Conservation (phyloP, 2,329 filamentous ascomycete genomes). For the Diaporthe sp. region DNA sequence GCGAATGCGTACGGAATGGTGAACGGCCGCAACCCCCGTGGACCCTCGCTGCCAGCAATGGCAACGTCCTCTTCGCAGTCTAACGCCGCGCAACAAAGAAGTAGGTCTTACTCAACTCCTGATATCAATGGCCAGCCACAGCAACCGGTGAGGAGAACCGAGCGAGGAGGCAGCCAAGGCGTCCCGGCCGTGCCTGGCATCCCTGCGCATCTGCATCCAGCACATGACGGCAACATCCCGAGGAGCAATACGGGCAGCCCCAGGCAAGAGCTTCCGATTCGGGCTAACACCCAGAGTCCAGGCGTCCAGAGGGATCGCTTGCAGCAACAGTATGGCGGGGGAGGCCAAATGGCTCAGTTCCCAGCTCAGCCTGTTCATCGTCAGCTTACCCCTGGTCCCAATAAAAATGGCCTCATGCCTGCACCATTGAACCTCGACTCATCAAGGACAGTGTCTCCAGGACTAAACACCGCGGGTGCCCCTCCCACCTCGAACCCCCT, state of each 20-base stretch:
- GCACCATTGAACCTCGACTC: slow-evolving; percentile 52
- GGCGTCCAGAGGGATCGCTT: slow-evolving; percentile 74
- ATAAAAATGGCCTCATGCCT: slow-evolving; percentile 49
- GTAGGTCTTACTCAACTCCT: slow-evolving; percentile 93
- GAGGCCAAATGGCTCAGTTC: slow-evolving; percentile 68
- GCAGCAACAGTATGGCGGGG: slow-evolving; percentile 62
- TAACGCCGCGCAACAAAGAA: slow-evolving; percentile 74
- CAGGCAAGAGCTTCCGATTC: slow-evolving; percentile 74
- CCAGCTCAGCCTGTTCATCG: slow-evolving; percentile 67
- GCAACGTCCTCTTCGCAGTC: slow-evolving; percentile 55
- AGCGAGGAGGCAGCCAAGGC: slow-evolving; percentile 63
- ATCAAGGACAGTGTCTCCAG: slow-evolving; percentile 47
- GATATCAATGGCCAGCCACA: slow-evolving; percentile 84
- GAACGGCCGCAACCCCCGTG: slow-evolving; percentile 76
- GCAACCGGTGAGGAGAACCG: slow-evolving; percentile 64
- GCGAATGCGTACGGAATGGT: slow-evolving; percentile 72
- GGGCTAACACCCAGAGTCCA: slow-evolving; percentile 80
- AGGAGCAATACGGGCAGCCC: slow-evolving; percentile 89
- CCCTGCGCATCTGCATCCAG: slow-evolving; percentile 75
- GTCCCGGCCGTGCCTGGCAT: slow-evolving; percentile 83
- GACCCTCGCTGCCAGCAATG: slow-evolving; percentile 85
- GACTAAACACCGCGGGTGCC: slow-evolving; percentile 55
- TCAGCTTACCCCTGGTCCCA: slow-evolving; percentile 60
- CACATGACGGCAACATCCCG: slow-evolving; percentile 75
- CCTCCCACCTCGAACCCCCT: slow-evolving; percentile 52